Conservation (phyloP, 352 stramenopile genomes). For the Phytophthora pisi region DNA sequence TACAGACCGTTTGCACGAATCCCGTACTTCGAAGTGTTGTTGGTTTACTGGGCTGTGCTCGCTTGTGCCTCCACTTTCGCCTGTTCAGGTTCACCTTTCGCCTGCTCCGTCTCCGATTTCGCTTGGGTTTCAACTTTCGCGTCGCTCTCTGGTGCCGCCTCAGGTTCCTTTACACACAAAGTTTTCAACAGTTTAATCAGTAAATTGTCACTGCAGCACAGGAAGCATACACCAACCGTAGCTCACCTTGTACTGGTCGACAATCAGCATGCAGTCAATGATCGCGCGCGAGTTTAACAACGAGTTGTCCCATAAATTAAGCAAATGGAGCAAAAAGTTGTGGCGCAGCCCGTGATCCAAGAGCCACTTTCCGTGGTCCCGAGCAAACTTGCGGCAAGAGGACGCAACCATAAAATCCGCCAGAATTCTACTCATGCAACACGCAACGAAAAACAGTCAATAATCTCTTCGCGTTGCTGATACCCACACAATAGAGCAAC, state of each 20-base stretch:
- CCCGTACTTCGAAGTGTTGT: conserved; percentile 6
- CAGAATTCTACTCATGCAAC: conserved; percentile 55
- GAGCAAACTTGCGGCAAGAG: conserved; percentile 86
- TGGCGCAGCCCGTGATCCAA: conserved; percentile 75
- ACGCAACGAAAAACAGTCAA: conserved; percentile 9
- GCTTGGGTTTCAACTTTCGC: conserved; percentile 11
- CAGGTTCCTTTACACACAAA: conserved; percentile 6
- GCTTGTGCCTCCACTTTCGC: conserved; percentile 15
- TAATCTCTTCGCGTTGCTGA: not conserved
- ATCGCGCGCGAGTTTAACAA: conserved; percentile 85
- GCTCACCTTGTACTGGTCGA: conserved; percentile 66
- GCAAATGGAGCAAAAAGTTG: conserved; percentile 90
- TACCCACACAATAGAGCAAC: not conserved
- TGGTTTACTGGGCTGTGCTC: conserved; percentile 21
- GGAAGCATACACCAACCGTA: not conserved
- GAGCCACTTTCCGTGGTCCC: conserved; percentile 83
- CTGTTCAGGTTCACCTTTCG: not conserved
- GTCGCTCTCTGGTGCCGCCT: conserved; percentile 16
- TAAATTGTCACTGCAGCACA: not conserved
- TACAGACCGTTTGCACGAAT: conserved; percentile 15
- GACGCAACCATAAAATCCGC: conserved; percentile 88
- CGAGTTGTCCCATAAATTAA: conserved; percentile 92
- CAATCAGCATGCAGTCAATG: conserved; percentile 89
- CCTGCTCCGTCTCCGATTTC: conserved; percentile 14
- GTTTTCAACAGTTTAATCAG: not conserved